These are phyloP conservation scores for Zoysia japonica DNA, from an alignment of 176 grass and related monocot genomes.

Conservation along the genomic window DNA sequence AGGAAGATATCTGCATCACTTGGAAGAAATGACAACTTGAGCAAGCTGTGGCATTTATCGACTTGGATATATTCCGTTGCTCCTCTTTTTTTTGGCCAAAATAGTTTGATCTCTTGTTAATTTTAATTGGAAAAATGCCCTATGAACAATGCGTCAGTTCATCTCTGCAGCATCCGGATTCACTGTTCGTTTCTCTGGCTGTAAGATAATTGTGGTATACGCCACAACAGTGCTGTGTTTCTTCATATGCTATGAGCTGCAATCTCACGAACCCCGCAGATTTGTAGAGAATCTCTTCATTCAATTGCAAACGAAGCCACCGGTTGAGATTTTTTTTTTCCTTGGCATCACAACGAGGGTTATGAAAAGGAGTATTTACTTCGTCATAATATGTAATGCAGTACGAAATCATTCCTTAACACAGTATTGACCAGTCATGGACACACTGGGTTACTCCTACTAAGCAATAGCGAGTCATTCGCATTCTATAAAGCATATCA, in stretches of 20 bases:
- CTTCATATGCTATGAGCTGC: neutral
- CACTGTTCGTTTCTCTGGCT: neutral
- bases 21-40: constrained; percentile 17
- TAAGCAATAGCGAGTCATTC: neutral
- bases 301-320: no score
- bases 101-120: neutral
- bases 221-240: neutral
- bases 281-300: no score
- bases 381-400: neutral
- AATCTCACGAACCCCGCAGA: neutral
- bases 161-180: neutral
- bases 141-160: constrained; percentile 4
- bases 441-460: neutral
- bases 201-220: neutral
- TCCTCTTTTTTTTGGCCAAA: neutral
- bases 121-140: constrained; percentile 30
- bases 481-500: neutral
- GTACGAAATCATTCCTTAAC: no score
- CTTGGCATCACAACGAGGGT: neutral
- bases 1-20: no score
- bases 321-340: no score
- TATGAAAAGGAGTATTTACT: neutral
- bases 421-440: neutral
- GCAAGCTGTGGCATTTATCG: constrained; percentile 3
- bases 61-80: neutral